Conservation (phyloP, 108 stramenopile genomes). For the Fistulifera solaris region DNA sequence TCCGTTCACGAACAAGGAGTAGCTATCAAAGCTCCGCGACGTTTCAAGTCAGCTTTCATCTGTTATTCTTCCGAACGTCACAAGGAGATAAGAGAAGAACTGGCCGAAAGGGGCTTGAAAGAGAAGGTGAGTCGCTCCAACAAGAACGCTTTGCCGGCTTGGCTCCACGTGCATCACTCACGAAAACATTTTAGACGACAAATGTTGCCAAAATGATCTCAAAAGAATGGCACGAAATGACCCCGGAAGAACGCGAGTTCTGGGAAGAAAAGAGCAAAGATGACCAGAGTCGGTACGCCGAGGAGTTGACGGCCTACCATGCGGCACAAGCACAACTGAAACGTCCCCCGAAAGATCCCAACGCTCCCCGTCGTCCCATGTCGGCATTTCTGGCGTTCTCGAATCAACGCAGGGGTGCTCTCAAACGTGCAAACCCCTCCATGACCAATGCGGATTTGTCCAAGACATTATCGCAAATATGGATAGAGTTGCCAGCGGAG, state of each 20-base stretch:
- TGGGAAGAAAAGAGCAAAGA: constrained; percentile 13
- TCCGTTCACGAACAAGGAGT: no score
- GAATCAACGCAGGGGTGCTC: constrained; percentile 19
- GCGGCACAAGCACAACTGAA: constrained; percentile 23
- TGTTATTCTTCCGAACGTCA: constrained; percentile 29
- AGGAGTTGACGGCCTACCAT: constrained; percentile 25
- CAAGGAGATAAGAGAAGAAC: constrained; percentile 21
- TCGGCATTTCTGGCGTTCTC: constrained; percentile 42
- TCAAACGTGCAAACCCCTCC: constrained; percentile 19
- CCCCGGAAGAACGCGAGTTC: constrained; percentile 11
- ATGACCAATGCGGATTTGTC: constrained; percentile 25
- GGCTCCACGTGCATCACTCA: no score
- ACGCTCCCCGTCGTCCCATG: constrained; percentile 48
- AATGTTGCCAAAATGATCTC: constrained; percentile 30
- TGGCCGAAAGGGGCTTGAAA: constrained; percentile 12
- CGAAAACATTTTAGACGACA: constrained; percentile 14
- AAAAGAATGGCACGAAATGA: constrained; percentile 21
- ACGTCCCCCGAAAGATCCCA: constrained; percentile 31
- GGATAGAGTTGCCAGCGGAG: constrained; percentile 21
- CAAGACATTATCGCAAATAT: constrained; percentile 22
- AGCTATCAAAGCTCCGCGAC: constrained; percentile 31
- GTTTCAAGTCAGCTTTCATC: constrained; percentile 37
- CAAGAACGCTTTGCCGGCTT: no score
- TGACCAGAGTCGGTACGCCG: constrained; percentile 21
- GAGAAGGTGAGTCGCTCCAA: constrained; percentile 21